These are phyloP conservation scores for Puccinia novopanici DNA, from an alignment of 1,284 basidiomycete genomes.

Conservation along the genomic window DNA sequence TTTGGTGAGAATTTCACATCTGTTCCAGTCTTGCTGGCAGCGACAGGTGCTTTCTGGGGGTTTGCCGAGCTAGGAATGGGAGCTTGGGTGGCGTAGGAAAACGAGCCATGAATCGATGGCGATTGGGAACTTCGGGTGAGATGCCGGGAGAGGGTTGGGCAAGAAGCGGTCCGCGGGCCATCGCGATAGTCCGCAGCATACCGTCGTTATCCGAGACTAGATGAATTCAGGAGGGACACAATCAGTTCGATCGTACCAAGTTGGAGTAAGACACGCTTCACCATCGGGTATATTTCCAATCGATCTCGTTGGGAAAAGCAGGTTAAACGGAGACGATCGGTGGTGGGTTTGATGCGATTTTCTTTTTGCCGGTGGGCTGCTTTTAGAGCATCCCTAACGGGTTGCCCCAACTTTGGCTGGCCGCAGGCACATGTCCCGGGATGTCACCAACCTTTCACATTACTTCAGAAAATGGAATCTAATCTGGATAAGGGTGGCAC, in stretches of 20 bases:
- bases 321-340: too few relatives aligned
- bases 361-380: too few relatives aligned
- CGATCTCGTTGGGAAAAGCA: neutral
- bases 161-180: conserved; percentile 2
- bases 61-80: conserved; percentile 24
- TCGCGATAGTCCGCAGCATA: conserved; percentile 25
- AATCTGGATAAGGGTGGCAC: too few relatives aligned
- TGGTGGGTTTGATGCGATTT: too few relatives aligned
- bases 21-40: neutral
- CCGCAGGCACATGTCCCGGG: too few relatives aligned
- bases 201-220: conserved; percentile 31
- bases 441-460: too few relatives aligned
- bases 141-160: conserved; percentile 4
- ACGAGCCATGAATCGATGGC: neutral
- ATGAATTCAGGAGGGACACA: neutral
- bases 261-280: neutral
- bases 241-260: neutral
- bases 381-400: too few relatives aligned
- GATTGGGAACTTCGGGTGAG: neutral
- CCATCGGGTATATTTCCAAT: neutral
- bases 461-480: too few relatives aligned
- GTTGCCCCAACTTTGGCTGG: too few relatives aligned
- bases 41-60: neutral
- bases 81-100: conserved; percentile 46
- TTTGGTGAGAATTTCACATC: conserved; percentile 62